phyloP scores from a whole-genome alignment of 371 early-diverging fungal genomes.

The Apophysomyces sp. region DNA sequence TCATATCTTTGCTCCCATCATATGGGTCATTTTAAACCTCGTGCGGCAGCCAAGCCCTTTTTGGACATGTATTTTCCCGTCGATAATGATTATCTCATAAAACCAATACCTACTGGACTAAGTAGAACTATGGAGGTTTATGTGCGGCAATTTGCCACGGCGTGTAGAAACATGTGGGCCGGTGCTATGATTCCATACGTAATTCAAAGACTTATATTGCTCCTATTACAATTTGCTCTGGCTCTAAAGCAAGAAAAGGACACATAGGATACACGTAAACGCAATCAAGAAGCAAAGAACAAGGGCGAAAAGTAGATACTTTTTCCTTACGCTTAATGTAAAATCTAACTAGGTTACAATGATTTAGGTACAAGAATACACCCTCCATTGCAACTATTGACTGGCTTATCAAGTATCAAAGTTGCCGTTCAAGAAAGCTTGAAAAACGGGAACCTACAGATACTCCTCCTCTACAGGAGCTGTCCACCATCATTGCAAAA shows the following conservation, averaged over 20 bases:
- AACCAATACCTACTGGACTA: neutral
- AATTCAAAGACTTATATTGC: neutral
- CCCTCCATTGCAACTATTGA: neutral
- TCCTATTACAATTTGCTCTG: neutral
- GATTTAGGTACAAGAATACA: neutral
- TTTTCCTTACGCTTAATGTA: neutral
- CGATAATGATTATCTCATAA: neutral
- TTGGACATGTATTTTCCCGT: neutral
- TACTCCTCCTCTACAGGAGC: too few species aligned
- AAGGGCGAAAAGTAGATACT: neutral
- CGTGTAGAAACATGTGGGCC: neutral
- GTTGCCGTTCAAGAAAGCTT: too few species aligned
- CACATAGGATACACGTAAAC: neutral
- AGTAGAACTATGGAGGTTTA: neutral
- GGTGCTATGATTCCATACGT: neutral
- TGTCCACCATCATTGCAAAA: too few species aligned
- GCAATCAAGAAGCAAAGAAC: neutral
- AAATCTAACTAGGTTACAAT: neutral
- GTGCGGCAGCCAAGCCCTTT: neutral
- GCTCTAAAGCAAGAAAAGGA: neutral
- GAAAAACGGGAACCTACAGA: neutral
- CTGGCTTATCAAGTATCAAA: neutral
- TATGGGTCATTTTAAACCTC: neutral
- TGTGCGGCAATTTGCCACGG: neutral
- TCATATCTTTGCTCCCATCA: neutral